These are phyloP conservation scores for Komagataella ulmi DNA, from an alignment of 805 yeast genomes.

Conservation along the genomic window DNA sequence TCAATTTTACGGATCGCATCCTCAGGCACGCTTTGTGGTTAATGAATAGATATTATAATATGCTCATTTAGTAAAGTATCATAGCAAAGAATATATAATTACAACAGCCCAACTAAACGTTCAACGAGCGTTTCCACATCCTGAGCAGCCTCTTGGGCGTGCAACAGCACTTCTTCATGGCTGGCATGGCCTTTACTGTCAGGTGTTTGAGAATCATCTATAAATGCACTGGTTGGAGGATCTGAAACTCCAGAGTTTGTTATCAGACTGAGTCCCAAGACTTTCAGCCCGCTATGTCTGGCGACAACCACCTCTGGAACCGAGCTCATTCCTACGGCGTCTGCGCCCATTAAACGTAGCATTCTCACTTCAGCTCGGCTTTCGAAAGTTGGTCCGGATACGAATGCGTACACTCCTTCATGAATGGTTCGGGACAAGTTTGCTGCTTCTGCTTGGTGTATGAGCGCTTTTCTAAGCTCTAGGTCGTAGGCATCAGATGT, in stretches of 20 bases:
- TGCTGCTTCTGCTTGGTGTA: constrained; percentile 33
- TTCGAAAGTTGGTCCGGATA: constrained; percentile 91
- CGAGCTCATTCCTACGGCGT: constrained; percentile 95
- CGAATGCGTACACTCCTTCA: constrained; percentile 81
- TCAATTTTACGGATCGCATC: neutral
- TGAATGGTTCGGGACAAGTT: constrained; percentile 48
- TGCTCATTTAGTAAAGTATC: neutral
- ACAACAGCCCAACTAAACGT: constrained; percentile 27
- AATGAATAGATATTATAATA: neutral
- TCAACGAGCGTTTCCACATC: constrained; percentile 68
- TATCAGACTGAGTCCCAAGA: constrained; percentile 73
- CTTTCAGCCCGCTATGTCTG: constrained; percentile 73
- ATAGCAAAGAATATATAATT: neutral
- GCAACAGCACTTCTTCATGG: constrained; percentile 83
- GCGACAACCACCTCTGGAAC: constrained; percentile 94
- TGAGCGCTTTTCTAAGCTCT: constrained; percentile 34
- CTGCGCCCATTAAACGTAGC: constrained; percentile 66
- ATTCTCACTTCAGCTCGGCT: constrained; percentile 83
- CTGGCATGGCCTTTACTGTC: constrained; percentile 69
- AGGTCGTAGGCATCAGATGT: constrained; percentile 83
- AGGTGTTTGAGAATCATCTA: constrained; percentile 30
- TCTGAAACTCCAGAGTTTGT: constrained; percentile 73
- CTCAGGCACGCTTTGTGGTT: neutral
- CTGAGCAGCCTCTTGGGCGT: constrained; percentile 65
- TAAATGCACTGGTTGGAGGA: constrained; percentile 55